These are phyloP conservation scores for Xylaria sp. DNA, from an alignment of 2,329 filamentous ascomycete species.

Conservation along the genomic window DNA sequence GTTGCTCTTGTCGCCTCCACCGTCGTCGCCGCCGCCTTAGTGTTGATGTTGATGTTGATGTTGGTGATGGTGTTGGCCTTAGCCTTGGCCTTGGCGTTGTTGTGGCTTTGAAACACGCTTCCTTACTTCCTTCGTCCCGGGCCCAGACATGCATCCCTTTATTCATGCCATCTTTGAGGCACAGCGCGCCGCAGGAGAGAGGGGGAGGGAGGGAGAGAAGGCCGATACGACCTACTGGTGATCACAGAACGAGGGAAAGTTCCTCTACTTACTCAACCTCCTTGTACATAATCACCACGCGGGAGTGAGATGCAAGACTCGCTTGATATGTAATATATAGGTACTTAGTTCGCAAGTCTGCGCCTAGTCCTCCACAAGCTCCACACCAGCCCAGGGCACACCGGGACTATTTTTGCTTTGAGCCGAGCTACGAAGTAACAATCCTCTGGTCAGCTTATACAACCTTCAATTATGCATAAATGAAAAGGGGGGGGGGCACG, in stretches of 20 bases:
- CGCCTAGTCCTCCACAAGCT: conserved; percentile 1
- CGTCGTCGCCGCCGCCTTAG: neutral
- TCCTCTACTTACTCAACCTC: conserved; percentile 23
- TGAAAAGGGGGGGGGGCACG: neutral
- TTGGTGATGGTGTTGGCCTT: neutral
- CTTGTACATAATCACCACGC: conserved; percentile 25
- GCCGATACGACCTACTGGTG: neutral
- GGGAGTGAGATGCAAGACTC: neutral
- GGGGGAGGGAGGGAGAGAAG: neutral
- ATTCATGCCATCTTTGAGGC: neutral
- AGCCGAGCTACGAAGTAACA: conserved; percentile 1
- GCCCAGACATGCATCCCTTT: neutral
- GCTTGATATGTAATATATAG: neutral
- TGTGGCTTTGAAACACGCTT: neutral
- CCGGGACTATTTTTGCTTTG: conserved; percentile 1
- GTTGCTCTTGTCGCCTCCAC: no score
- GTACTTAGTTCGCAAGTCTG: conserved; percentile 10
- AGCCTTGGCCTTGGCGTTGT: neutral
- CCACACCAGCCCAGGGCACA: neutral
- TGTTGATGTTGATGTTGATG: neutral
- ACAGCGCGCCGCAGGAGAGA: neutral
- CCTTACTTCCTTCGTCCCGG: neutral
- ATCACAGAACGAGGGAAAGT: conserved; percentile 3
- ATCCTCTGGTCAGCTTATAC: conserved; percentile 16
- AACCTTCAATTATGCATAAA: neutral